phyloP scores from a whole-genome alignment of 106 monocot genomes.

The Gastrodia elata region DNA sequence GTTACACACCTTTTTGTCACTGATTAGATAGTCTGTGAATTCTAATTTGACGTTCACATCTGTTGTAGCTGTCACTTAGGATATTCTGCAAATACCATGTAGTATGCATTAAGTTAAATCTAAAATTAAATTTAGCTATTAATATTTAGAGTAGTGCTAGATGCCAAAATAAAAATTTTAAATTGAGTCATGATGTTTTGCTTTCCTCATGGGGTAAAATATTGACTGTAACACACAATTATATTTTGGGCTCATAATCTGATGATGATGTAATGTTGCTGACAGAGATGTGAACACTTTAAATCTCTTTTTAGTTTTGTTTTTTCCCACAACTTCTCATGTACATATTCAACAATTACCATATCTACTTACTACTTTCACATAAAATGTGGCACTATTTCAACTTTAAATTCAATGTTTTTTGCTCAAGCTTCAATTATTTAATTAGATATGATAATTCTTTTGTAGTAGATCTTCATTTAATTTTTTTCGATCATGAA shows the following conservation, averaged over 20 bases:
- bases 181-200: no score
- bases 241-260: no score
- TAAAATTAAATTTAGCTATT: background rate
- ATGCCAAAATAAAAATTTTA: no score
- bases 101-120: background rate
- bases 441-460: background rate
- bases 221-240: no score
- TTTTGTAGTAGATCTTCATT: no score
- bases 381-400: background rate
- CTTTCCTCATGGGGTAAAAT: no score
- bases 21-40: background rate
- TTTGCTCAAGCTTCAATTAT: slow-evolving; percentile 1
- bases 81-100: background rate
- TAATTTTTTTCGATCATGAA: no score
- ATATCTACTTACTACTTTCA: background rate
- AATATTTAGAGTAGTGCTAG: no score
- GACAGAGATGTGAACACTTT: no score
- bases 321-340: no score
- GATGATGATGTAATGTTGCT: no score
- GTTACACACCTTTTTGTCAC: background rate
- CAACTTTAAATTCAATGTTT: background rate
- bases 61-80: background rate
- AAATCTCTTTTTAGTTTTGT: no score
- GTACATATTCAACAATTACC: background rate
- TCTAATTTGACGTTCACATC: background rate